Evolutionary conservation across 768 basidiomycete species (phyloP).

Genomic region (Auricularia sp.): DNA sequence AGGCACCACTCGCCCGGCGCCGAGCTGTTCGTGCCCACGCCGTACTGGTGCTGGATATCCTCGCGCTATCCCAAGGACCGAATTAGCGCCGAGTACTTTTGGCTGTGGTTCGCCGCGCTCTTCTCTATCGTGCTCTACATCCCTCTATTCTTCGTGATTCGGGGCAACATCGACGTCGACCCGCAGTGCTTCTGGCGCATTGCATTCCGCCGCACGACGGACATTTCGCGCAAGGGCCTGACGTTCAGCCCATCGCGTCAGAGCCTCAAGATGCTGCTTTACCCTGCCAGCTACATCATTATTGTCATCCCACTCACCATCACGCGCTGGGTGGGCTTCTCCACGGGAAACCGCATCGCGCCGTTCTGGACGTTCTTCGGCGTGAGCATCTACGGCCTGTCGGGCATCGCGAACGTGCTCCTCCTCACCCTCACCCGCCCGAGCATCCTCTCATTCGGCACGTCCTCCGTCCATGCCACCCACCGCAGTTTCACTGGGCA

Average conservation of each 20-base stretch:
- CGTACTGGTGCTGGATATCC: constrained; percentile 11
- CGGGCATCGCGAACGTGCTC: constrained; percentile 10
- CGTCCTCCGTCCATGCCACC: neutral
- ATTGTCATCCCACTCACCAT: constrained; percentile 30
- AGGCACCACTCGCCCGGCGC: neutral
- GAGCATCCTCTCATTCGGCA: constrained; percentile 11
- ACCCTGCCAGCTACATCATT: constrained; percentile 10
- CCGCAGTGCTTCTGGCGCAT: neutral
- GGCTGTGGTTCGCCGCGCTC: constrained; percentile 11
- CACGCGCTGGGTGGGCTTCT: constrained; percentile 29
- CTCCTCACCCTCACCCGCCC: constrained; percentile 11
- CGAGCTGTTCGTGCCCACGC: constrained; percentile 6
- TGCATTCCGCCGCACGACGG: neutral
- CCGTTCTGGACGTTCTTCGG: constrained; percentile 23
- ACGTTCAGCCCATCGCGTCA: constrained; percentile 4
- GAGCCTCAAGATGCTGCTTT: constrained; percentile 9
- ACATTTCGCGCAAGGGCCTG: neutral
- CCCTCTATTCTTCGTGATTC: constrained; percentile 15
- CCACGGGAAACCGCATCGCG: constrained; percentile 7
- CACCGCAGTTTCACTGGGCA: neutral
- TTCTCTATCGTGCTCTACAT: constrained; percentile 9
- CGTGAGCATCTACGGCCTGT: constrained; percentile 11
- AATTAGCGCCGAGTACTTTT: neutral
- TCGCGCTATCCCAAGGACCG: constrained; percentile 3
- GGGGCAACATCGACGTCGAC: constrained; percentile 9